Evolutionary conservation across 176 grass and related monocot genomes (phyloP), one percentile per base, ranked within the genome.

Genomic region (Paspalum vaginatum): DNA sequence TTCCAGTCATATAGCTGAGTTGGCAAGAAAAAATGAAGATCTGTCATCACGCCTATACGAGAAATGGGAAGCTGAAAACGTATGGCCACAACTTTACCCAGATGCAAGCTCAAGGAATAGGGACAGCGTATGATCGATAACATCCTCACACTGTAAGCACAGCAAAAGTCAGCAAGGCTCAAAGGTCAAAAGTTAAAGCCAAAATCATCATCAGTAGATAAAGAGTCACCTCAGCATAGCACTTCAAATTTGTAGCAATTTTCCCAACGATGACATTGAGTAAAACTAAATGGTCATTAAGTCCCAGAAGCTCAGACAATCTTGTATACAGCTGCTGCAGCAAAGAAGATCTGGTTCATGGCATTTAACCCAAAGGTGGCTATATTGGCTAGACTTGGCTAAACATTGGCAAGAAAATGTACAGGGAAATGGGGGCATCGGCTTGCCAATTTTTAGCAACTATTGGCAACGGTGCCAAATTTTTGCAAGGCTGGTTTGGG

Each of bases 201-300:
- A 10, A 68, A 85, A 70, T 60, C n/a, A n/a, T n/a, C n/a, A n/a
- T n/a, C 50, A 80, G 87, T 79, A 85, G 24, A 84, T 67, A 11
- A 71, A 58, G 37, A 50, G 45, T 88, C 81, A 96, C 97, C 90
- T 99, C 91, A 43, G 93, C 88, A 12, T 99, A 99, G 77, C 86
- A 91, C 68, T 99, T 99, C 38, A 99, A 79, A 87, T 99, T 99
- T 44, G 93, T 93, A 83, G 97, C 97, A 79, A 99, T 93, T 90
- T 99, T 99, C 59, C 91, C 90, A 88, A 99, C 85, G 69, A 99
- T 95, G 26, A 96, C 91, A 86, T 99, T 99, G 54, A 99, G 97
- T 68, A 99, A 86, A 91, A 99, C 89, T 91, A 99, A 78, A 86
- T 99, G 97, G 83, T 99, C 97, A 73, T 88, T 92, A 40, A 99